Evolutionary conservation across 352 stramenopile genomes (phyloP).

Genomic region (Globisporangium apiculatum): DNA sequence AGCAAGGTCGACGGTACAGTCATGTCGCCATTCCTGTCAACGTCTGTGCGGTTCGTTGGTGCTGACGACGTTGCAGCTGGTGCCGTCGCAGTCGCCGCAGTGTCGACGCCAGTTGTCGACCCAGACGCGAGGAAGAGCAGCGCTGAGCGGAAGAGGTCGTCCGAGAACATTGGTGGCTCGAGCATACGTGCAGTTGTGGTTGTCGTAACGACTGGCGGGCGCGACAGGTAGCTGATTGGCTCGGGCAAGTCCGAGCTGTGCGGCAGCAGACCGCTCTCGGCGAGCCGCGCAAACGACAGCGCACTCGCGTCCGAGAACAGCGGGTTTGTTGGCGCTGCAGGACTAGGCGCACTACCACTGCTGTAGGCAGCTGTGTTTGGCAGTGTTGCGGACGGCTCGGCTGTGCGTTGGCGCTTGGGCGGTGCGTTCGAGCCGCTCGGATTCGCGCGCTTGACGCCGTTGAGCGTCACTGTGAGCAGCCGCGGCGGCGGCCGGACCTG

Average conservation of each 20-base stretch:
- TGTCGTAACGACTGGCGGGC: neutral
- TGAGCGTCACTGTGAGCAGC: slow-evolving; percentile 48
- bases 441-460: slow-evolving; percentile 18
- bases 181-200: neutral
- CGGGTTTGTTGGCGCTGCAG: slow-evolving; percentile 21
- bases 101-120: slow-evolving; percentile 37
- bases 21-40: slow-evolving; percentile 11
- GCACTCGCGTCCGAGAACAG: slow-evolving; percentile 42
- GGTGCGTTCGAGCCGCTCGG: slow-evolving; percentile 7
- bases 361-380: slow-evolving; percentile 6
- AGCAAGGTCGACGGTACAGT: slow-evolving; percentile 34
- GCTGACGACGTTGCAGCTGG: neutral
- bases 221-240: slow-evolving; percentile 56
- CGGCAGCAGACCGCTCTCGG: slow-evolving; percentile 31
- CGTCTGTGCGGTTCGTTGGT: slow-evolving; percentile 5
- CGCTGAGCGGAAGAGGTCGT: slow-evolving; percentile 54
- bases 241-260: slow-evolving; percentile 53
- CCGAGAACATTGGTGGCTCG: slow-evolving; percentile 32
- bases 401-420: neutral
- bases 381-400: neutral
- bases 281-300: slow-evolving; percentile 32
- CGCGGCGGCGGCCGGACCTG: neutral
- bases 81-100: neutral
- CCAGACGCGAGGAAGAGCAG: slow-evolving; percentile 57
- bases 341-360: neutral